phyloP scores from a whole-genome alignment of 805 yeast species.

The Candida chauliodis region DNA sequence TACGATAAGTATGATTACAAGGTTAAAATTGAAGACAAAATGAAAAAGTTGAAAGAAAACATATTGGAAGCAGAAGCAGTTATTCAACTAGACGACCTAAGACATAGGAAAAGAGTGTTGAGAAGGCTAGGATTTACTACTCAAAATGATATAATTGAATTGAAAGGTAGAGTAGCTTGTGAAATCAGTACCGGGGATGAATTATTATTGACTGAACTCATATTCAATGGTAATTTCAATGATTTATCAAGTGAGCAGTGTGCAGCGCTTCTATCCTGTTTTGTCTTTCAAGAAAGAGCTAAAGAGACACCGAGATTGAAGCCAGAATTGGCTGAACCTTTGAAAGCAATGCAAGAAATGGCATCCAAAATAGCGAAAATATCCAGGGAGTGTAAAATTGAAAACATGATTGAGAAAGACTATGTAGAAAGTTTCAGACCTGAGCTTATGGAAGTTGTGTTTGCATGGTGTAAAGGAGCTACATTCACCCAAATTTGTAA shows the following conservation, averaged over 20 bases:
- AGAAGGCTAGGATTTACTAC: conserved; percentile 90
- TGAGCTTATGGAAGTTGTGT: conserved; percentile 95
- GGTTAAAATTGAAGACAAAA: conserved; percentile 55
- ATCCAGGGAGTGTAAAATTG: conserved; percentile 85
- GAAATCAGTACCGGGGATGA: conserved; percentile 93
- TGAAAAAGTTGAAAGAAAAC: conserved; percentile 57
- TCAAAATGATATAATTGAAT: conserved; percentile 82
- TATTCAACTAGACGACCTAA: conserved; percentile 89
- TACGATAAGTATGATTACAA: conserved; percentile 66
- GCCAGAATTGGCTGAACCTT: conserved; percentile 90
- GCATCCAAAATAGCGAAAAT: conserved; percentile 88
- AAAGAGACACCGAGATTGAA: conserved; percentile 82
- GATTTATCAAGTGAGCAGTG: conserved; percentile 86
- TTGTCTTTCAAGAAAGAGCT: conserved; percentile 94
- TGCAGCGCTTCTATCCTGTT: conserved; percentile 89
- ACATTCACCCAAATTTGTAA: conserved; percentile 94
- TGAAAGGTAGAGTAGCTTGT: conserved; percentile 97
- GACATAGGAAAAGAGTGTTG: conserved; percentile 87
- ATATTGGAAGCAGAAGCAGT: conserved; percentile 85
- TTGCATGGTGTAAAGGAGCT: conserved; percentile 95
- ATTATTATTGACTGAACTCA: conserved; percentile 79
- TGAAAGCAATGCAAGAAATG: conserved; percentile 83
- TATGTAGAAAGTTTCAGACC: conserved; percentile 89
- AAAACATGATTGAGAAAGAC: conserved; percentile 76
- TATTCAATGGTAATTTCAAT: conserved; percentile 92